A percentile compares a stretch with the other conserved stretches of the same genome.
These are phyloP conservation scores for Acanthamoeba culbertsoni DNA, from an alignment of 208 protist species.

Conservation along the genomic window DNA sequence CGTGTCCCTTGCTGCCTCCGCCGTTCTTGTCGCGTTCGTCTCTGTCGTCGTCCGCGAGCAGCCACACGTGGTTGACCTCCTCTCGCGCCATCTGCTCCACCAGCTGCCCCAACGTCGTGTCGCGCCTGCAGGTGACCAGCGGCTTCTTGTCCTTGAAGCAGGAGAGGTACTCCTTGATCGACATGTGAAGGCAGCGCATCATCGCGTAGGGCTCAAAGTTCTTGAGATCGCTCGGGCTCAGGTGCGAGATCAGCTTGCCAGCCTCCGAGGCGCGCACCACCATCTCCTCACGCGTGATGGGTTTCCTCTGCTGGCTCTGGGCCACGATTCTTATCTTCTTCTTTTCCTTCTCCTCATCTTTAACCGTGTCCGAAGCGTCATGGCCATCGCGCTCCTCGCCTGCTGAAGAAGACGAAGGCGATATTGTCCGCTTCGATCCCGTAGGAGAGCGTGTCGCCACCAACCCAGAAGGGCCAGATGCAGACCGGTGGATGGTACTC, in stretches of 20 bases:
- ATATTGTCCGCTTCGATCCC: background rate
- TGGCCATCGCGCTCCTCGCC: background rate
- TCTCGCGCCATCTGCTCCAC: slow-evolving; percentile 39
- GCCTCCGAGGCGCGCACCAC: background rate
- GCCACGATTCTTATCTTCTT: background rate
- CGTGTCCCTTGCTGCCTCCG: background rate
- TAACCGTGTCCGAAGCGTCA: slow-evolving; percentile 23
- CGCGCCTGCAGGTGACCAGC: slow-evolving; percentile 21
- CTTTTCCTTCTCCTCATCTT: background rate
- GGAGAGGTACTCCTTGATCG: slow-evolving; percentile 40
- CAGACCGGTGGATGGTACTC: background rate
- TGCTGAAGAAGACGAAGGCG: too few species aligned
- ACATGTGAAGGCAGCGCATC: slow-evolving; percentile 39
- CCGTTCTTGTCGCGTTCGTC: background rate
- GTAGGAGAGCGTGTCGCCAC: background rate
- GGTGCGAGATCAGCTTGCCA: background rate
- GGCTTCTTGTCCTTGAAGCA: slow-evolving; percentile 49
- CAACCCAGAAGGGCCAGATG: background rate
- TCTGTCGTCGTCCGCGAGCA: background rate
- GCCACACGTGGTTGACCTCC: slow-evolving; percentile 26
- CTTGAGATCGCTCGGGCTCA: slow-evolving; percentile 38
- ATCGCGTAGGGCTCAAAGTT: slow-evolving; percentile 33
- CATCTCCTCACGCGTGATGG: slow-evolving; percentile 19
- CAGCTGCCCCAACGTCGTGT: background rate
- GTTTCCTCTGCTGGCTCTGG: background rate